Conservation (phyloP, 2,329 filamentous ascomycete genomes). For the Apiospora koreana region DNA sequence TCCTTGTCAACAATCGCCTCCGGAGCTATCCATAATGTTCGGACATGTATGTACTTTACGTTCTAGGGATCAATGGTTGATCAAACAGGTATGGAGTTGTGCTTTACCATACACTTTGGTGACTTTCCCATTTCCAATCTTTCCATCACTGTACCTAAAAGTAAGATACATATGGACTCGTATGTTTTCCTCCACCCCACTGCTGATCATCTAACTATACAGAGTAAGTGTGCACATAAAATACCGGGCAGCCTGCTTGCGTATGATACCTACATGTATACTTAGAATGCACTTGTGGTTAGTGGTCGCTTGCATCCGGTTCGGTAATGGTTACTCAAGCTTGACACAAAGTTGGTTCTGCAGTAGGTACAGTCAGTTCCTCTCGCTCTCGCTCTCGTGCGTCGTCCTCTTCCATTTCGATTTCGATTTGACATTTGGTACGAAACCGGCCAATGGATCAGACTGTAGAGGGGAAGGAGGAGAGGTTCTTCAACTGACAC, state of each 20-base stretch:
- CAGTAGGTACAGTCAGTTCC: not conserved
- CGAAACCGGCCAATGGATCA: not conserved
- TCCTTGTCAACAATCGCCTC: not conserved
- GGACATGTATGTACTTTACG: not conserved
- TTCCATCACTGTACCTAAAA: no score
- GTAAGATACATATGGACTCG: not conserved
- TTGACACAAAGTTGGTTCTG: not conserved
- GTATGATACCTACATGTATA: no score
- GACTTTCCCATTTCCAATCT: not conserved
- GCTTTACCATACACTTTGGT: not conserved
- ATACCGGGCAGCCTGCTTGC: not conserved
- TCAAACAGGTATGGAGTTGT: not conserved
- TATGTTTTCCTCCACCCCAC: slow-evolving; percentile 1
- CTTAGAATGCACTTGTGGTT: not conserved
- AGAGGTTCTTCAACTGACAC: not conserved
- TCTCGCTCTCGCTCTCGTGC: no score
- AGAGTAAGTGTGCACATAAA: not conserved
- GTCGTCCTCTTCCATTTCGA: not conserved
- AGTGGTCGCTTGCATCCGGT: not conserved
- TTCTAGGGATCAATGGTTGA: no score
- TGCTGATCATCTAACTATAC: not conserved
- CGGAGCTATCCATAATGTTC: not conserved
- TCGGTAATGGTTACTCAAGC: not conserved
- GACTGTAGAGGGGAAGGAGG: not conserved
- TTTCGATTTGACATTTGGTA: not conserved